Base-by-base conservation (phyloP, 1,284 basidiomycete species). In the Wolfiporia cocos region DNA sequence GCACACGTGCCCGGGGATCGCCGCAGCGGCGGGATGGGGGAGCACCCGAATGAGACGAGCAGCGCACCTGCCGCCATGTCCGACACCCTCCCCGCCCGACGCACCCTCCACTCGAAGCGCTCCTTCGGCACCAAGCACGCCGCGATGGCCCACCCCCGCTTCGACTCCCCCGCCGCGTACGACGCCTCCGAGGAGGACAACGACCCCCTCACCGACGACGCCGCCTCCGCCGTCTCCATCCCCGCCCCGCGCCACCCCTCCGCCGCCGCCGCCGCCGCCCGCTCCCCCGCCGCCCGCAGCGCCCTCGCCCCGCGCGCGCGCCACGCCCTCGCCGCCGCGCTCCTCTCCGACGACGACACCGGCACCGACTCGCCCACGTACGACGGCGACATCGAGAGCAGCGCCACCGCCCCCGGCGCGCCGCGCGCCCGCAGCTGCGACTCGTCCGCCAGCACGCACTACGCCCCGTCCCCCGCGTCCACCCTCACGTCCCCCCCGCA, bases 331-430 rank as follows among this genome's bases (percentile, higher is more conserved):
- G 77, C 73, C 10, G 66, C 71, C 32, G 69, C 68, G 44, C 51
- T 83, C 45, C 61, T 80, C 43, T 80, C 76, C 17, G 83, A 86
- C 51, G 84, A 85, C 39, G 78, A 80, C 53, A 49, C 47, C 30
- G 82, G 85, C 44, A 73, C 84, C 9, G 86, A 89, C 56, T 86
- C 82, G 0, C 85, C 85, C 23, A 93, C 90, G 0, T 93, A 93
- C 60, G 90, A 94, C 56, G 91, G 91, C 32, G 91, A 94, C 64
- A 71, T 94, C 45, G 91, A 94, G 61, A 85, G 78, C 38, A 81
- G 76, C 56, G 78, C 83, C 4, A 84, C 77, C n/a, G 74, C 69
- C 29, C 69, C 71, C 24, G 64, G 64, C n/a, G 49, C 51, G 18
- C 52, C 47, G 54, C 60, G 52, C 59, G 46, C 62, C 67, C 29